Percentiles rank a stretch among this genome's conserved stretches.
phyloP scores from a whole-genome alignment of 2,329 filamentous ascomycete species.

The Macrophomina tecta region DNA sequence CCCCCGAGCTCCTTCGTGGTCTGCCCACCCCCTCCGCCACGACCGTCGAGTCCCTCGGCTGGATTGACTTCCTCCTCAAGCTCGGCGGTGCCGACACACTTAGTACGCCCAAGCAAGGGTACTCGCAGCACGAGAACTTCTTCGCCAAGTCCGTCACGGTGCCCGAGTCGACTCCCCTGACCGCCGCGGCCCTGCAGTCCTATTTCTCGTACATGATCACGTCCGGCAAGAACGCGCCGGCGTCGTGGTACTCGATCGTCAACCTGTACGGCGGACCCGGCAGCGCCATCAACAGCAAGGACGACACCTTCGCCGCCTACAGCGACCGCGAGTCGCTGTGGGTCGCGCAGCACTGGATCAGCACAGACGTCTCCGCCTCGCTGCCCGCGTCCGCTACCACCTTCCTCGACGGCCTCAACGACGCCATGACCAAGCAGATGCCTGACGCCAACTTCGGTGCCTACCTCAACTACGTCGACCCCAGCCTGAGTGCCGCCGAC shows the following conservation, averaged over 20 bases:
- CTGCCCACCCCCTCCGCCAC: conserved; percentile 38
- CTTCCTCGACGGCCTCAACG: conserved; percentile 52
- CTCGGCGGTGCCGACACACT: conserved; percentile 40
- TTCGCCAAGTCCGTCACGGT: conserved; percentile 50
- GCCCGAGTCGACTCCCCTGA: conserved; percentile 43
- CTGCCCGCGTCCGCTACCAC: conserved; percentile 43
- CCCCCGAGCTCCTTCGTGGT: conserved; percentile 47
- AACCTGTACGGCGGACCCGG: conserved; percentile 48
- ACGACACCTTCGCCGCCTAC: conserved; percentile 43
- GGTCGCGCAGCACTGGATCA: conserved; percentile 46
- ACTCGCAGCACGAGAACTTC: conserved; percentile 47
- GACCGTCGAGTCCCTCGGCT: conserved; percentile 36
- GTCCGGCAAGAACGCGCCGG: conserved; percentile 30
- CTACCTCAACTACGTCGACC: conserved; percentile 63
- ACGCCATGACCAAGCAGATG: conserved; percentile 46
- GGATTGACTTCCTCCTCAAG: conserved; percentile 51
- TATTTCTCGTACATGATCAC: conserved; percentile 41
- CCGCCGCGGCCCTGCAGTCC: conserved; percentile 35
- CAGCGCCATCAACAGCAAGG: conserved; percentile 43
- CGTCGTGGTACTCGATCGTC: conserved; percentile 46
- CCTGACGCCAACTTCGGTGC: conserved; percentile 52
- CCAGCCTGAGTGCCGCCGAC: conserved; percentile 52
- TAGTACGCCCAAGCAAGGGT: conserved; percentile 40
- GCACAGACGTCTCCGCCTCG: conserved; percentile 25
- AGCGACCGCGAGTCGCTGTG: conserved; percentile 44